Conservation (phyloP, 208 protist genomes). For the Acanthamoeba castellanii region DNA sequence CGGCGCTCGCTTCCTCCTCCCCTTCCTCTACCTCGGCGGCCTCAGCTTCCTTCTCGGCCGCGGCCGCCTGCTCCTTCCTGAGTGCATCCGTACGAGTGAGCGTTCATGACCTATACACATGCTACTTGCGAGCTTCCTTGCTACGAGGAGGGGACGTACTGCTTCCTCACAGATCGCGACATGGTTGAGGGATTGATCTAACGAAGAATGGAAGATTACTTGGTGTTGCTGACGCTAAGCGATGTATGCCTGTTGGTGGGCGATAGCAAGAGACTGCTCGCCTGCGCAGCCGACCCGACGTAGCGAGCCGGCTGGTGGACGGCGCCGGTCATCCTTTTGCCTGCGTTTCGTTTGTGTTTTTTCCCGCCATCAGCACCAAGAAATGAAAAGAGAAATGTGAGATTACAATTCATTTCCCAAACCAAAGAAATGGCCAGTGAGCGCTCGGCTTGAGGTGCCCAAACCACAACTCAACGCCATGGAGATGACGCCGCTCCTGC, state of each 20-base stretch:
- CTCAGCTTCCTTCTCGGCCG: conserved; percentile 63
- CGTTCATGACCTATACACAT: not conserved
- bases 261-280: not conserved
- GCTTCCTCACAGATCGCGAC: conserved; percentile 63
- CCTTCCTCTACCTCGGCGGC: conserved; percentile 52
- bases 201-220: not conserved
- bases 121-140: not conserved
- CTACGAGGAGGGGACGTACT: not conserved
- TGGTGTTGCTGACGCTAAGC: not conserved
- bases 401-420: too few relatives aligned
- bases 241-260: not conserved
- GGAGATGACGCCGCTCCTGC: not conserved
- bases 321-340: too few relatives aligned
- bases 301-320: too few relatives aligned
- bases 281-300: too few relatives aligned
- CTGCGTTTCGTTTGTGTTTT: too few relatives aligned
- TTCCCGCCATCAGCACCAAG: too few relatives aligned
- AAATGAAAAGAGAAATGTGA: too few relatives aligned
- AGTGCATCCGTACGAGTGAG: not conserved
- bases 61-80: conserved; percentile 41
- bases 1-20: conserved; percentile 57
- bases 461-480: not conserved
- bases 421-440: too few relatives aligned
- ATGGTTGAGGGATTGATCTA: not conserved
- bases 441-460: not conserved